Evolutionary conservation across 2,329 filamentous ascomycete genomes (phyloP), one percentile per base, ranked within the genome.

Genomic region (Curvularia hawaiiensis): DNA sequence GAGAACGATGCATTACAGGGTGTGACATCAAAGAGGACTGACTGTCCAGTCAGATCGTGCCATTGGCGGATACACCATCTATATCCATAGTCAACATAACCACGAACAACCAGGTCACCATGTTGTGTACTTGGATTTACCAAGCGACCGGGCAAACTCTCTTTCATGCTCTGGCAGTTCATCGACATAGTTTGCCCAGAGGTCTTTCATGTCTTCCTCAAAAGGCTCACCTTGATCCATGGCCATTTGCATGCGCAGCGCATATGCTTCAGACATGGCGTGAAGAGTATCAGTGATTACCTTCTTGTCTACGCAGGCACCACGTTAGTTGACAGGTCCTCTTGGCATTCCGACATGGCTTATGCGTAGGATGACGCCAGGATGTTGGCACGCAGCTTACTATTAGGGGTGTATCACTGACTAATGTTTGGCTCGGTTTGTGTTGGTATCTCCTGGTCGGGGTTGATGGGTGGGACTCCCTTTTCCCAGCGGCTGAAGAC

Each of bases 401-500:
- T 38, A 26, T 22, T 54, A 33, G 40, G 49, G 30, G 38, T 18
- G 9, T 48, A 28, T 49, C 24, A 54, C 54, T 56, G 30, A 63
- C 55, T 57, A 16, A 44, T 52, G 26, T 39, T 22, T 31, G 26
- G 18, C 10, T 52, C 20, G 44, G 49, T 28, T n/a, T 38, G 50
- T n/a, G 31, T 46, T 3, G 41, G 52, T n/a, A 57, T 24, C 16
- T 52, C 50, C 31, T 52, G 38, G 22, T 64, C 63, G 16, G 55
- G 50, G 6, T 50, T 49, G 16, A 58, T 39, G 14, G 58, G 49
- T n/a, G 66, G 67, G 2, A 62, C 51, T 2, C 61, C 62, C n/a
- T 62, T 56, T 44, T 65, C 59, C 68, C 68, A 69, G 46, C 68
- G 57, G 70, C 70, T 56, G 68, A 79, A 78, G 1, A 81, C 60